Percentiles rank a stretch among this genome's conserved stretches.
These are phyloP conservation scores for Populus alba DNA, from an alignment of 345 rosid species.

Conservation along the genomic window DNA sequence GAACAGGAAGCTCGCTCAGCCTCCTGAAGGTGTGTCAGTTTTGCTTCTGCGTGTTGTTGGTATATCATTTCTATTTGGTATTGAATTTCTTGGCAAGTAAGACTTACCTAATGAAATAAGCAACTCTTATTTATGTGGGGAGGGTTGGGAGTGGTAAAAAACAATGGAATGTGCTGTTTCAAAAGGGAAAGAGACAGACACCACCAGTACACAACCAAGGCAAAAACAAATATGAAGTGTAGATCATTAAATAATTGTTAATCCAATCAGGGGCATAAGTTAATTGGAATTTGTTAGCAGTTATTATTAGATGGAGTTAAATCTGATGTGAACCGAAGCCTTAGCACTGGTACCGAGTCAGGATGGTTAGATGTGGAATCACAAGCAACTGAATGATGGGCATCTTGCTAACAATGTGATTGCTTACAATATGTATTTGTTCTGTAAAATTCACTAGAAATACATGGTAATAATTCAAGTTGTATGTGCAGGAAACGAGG, in stretches of 20 bases:
- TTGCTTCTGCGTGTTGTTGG: not conserved
- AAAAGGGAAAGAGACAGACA: not conserved
- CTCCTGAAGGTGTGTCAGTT: slow-evolving; percentile 61
- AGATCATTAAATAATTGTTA: not conserved
- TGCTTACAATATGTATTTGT: not conserved
- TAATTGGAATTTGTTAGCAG: not conserved
- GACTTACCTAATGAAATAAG: not conserved
- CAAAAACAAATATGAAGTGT: not conserved
- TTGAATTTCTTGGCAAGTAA: slow-evolving; percentile 1
- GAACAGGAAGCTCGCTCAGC: slow-evolving; percentile 72
- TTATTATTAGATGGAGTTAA: not conserved
- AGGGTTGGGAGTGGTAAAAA: not conserved
- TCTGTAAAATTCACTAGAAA: not conserved
- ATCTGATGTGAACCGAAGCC: not conserved
- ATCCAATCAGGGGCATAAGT: not conserved
- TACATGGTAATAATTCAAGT: not conserved
- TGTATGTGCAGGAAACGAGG: slow-evolving; percentile 73
- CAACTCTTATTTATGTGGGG: not conserved
- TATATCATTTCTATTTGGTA: not conserved
- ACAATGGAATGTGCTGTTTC: not conserved
- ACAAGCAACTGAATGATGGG: not conserved
- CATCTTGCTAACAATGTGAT: not conserved
- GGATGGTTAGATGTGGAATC: not conserved
- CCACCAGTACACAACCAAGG: not conserved
- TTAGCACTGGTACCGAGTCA: not conserved